Conservation (phyloP, 2,329 filamentous ascomycete species). For the Emmonsiellopsis sp. region DNA sequence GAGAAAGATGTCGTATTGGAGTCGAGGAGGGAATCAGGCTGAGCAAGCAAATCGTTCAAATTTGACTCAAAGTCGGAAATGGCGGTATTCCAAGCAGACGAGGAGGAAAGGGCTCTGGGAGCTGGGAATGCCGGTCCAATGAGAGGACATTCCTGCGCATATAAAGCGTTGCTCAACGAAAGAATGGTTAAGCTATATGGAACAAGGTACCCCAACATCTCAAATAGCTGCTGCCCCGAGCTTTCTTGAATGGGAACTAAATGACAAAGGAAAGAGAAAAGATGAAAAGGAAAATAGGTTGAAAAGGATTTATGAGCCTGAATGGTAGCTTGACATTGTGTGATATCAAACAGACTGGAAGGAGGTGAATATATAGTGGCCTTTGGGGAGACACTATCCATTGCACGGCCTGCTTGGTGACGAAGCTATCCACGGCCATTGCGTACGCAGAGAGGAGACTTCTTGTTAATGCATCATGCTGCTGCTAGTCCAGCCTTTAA, state of each 20-base stretch:
- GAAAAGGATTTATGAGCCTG: too few relatives aligned
- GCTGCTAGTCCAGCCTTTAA: too few relatives aligned
- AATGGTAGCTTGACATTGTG: not conserved
- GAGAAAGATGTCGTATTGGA: slow-evolving; percentile 12
- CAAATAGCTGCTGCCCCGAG: too few relatives aligned
- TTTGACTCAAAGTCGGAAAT: not conserved
- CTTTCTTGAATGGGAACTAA: too few relatives aligned
- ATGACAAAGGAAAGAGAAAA: too few relatives aligned
- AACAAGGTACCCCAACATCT: not conserved
- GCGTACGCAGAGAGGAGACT: too few relatives aligned
- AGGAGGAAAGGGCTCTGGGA: not conserved
- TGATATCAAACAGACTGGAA: not conserved
- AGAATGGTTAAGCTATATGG: not conserved
- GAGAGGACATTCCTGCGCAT: not conserved
- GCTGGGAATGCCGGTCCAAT: slow-evolving; percentile 1
- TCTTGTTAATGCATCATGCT: too few relatives aligned
- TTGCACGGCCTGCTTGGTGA: too few relatives aligned
- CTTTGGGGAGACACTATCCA: too few relatives aligned
- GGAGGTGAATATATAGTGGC: not conserved
- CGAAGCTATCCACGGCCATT: too few relatives aligned
- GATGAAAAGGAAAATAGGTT: too few relatives aligned
- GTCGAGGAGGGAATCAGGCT: not conserved
- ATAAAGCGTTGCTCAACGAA: not conserved
- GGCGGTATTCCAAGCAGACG: not conserved
- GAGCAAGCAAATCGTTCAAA: not conserved